A percentile compares a stretch with the other conserved stretches of the same genome.
Evolutionary conservation across 176 grass and related monocot genomes (phyloP).

Genomic region (Tillandsia fasciculata): DNA sequence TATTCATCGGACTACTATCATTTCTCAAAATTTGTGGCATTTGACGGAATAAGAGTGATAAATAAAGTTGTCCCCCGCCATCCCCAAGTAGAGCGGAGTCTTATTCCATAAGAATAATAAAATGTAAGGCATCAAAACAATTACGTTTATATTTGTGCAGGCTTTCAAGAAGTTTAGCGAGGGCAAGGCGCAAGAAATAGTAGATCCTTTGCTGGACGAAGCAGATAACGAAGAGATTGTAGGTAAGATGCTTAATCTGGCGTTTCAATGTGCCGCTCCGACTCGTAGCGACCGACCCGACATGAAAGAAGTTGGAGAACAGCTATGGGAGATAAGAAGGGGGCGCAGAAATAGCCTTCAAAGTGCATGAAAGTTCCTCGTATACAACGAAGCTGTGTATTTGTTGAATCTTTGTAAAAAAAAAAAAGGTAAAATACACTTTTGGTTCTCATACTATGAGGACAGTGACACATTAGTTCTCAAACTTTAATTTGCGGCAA

Average conservation of each 20-base stretch:
- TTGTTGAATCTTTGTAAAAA: too few relatives aligned
- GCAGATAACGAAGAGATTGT: slow-evolving; percentile 50
- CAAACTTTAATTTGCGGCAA: too few relatives aligned
- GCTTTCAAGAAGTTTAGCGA: slow-evolving; percentile 89
- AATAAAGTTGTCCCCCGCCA: not conserved
- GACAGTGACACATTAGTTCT: too few relatives aligned
- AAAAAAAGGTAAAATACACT: too few relatives aligned
- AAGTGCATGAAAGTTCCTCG: slow-evolving; percentile 1
- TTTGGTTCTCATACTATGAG: too few relatives aligned
- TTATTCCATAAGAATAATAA: not conserved
- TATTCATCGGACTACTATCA: too few relatives aligned
- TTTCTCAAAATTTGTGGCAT: too few relatives aligned
- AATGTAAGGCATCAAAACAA: not conserved
- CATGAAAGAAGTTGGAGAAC: slow-evolving; percentile 86
- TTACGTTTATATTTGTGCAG: slow-evolving; percentile 14
- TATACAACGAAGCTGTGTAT: not conserved
- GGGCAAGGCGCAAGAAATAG: slow-evolving; percentile 59
- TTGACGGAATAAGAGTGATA: not conserved
- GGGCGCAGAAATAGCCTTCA: slow-evolving; percentile 38
- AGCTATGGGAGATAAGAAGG: slow-evolving; percentile 95
- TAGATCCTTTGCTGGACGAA: slow-evolving; percentile 75
- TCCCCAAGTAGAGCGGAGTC: not conserved
- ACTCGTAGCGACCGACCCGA: slow-evolving; percentile 64
- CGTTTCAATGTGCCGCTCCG: slow-evolving; percentile 74
- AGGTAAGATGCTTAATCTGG: slow-evolving; percentile 51